Evolutionary conservation across 2,329 filamentous ascomycete genomes (phyloP), one percentile per base, ranked within the genome.

Genomic region (Arthrinium phaeospermum): DNA sequence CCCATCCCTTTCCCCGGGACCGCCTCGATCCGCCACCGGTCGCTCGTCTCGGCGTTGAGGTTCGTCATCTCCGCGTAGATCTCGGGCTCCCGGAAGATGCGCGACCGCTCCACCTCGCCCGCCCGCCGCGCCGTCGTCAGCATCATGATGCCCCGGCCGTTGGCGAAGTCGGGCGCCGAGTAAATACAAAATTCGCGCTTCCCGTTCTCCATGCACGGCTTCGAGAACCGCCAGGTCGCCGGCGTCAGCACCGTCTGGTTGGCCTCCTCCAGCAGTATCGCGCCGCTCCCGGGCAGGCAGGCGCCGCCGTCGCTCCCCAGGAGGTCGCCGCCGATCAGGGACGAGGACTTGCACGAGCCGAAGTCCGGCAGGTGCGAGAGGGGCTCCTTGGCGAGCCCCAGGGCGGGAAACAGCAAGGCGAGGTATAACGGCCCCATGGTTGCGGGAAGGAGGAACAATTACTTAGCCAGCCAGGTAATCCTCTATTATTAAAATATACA

Each of bases 1-100:
- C 83, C 83, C 72, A 80, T 79, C 51, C 80, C 83, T 73, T 84
- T 85, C 44, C 82, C 82, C 10, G 81, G 80, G 45, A 85, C 78
- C 13, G 78, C 78, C 34, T 79, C 78, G n/a, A 84, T 77, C 64
- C 78, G 74, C 76, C 81, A 84, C 57, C 76, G 79, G 49, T 75
- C 70, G 37, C 75, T 76, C 13, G 44, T 70, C 46, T 71, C 75
- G 22, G 71, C 73, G 71, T 78, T 74, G 64, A 80, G 72, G 64
- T 80, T 79, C 44, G 74, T 71, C 72, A 82, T 82, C 19, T 13
- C 2, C 44, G 75, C 47, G 57, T 64, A 71, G 44, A 74, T 73
- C 7, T 73, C 72, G 47, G 78, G 71, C 13, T 78, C 69, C 13
- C 73, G 72, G 73, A 83, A 82, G 12, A 78, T 78, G 12, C 77